Evolutionary conservation across 2,329 filamentous ascomycete species (phyloP).

Genomic region (Penicillium aurantiogriseum): DNA sequence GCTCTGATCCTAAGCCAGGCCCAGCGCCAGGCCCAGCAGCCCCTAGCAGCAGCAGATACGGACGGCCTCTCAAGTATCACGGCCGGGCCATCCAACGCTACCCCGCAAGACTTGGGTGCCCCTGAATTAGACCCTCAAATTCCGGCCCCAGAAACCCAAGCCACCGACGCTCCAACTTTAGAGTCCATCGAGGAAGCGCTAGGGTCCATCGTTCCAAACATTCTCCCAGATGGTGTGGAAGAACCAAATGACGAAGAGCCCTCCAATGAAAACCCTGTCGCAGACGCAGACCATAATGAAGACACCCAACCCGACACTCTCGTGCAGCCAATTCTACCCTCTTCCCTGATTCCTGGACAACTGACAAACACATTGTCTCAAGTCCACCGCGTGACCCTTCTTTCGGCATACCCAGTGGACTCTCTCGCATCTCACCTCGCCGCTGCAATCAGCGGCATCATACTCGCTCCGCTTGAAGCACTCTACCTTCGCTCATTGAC

Average conservation of each 20-base stretch:
- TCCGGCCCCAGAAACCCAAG: slow-evolving; percentile 6
- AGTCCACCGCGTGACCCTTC: slow-evolving; percentile 43
- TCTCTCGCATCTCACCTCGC: slow-evolving; percentile 44
- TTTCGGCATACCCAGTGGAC: slow-evolving; percentile 44
- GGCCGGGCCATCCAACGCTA: slow-evolving; percentile 16
- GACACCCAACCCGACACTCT: slow-evolving; percentile 17
- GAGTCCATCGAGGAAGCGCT: slow-evolving; percentile 12
- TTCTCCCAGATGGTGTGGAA: slow-evolving; percentile 34
- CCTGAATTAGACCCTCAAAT: slow-evolving; percentile 8
- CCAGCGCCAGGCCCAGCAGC: slow-evolving; percentile 19
- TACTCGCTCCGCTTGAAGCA: slow-evolving; percentile 43
- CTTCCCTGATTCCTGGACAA: slow-evolving; percentile 19
- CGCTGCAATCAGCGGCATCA: slow-evolving; percentile 35
- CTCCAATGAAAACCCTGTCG: slow-evolving; percentile 11
- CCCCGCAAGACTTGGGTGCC: slow-evolving; percentile 12
- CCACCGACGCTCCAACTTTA: slow-evolving; percentile 2
- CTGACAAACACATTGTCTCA: slow-evolving; percentile 11
- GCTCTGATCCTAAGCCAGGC: slow-evolving; percentile 33
- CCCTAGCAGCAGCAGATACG: slow-evolving; percentile 15
- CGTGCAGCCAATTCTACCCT: slow-evolving; percentile 18
- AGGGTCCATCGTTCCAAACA: slow-evolving; percentile 19
- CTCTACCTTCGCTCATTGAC: slow-evolving; percentile 43
- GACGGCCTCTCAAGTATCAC: slow-evolving; percentile 27
- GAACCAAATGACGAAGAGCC: slow-evolving; percentile 28
- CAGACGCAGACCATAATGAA: slow-evolving; percentile 8